Evolutionary conservation across 768 basidiomycete genomes (phyloP), one percentile per base, ranked within the genome.

Genomic region (Mrakia hoshinonis): DNA sequence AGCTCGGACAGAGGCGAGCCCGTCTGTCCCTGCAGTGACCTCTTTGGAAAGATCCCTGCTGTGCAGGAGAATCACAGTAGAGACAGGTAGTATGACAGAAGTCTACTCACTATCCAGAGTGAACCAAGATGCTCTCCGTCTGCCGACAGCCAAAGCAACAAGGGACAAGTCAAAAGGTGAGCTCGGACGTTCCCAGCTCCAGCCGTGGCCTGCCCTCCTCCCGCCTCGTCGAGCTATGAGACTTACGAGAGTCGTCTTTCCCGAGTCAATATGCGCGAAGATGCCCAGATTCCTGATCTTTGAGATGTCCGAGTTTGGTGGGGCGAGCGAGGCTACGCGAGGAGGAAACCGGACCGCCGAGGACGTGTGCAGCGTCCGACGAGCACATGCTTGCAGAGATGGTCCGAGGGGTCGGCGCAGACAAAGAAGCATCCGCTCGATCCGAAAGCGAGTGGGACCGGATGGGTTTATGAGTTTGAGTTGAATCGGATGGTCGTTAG

Each of bases 231-330:
- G 1, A 29, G 5, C 4, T 29, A 18, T n/a, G n/a, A n/a, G 58
- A 61, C 58, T 61, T 7, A 61, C 58, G 15, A 73, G 38, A 0
- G 72, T 73, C 18, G 72, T 73, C 67, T 73, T 73, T 26, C 72
- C 72, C 10, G 72, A 73, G 52, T 73, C 72, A 24, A 73, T 73
- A 47, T 73, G 72, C 20, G 72, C 72, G 55, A 73, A 69, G 67
- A 73, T 73, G 13, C 72, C 72, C 10, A 73, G 61, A 48, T 73
- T 73, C 22, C 72, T 34, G 52, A 73, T 73, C 55, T 67, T 60
- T 31, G 39, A n/a, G 64, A 72, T 72, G 66, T 72, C 64, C 6
- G 54, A 31, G 31, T 66, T 72, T 15, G 70, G 64, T 13, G 54
- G 63, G 1, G 36, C 43, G 29, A 72, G 55, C 22, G 70, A 72